Conservation (phyloP, 108 stramenopile species). For the Nitzschia palea region DNA sequence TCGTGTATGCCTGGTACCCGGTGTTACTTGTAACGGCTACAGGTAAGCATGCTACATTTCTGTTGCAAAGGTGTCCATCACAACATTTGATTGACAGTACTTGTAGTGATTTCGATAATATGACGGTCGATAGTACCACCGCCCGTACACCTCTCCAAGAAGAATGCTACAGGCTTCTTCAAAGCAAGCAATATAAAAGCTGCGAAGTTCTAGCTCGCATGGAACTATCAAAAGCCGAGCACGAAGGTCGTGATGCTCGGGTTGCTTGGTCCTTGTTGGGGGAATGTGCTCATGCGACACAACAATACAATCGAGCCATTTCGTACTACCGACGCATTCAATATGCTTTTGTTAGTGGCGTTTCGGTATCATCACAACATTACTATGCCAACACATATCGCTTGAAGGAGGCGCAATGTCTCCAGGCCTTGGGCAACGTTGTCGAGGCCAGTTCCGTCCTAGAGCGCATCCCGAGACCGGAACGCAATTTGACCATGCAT, state of each 20-base stretch:
- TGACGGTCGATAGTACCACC: too few species aligned
- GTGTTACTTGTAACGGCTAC: too few species aligned
- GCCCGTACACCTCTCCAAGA: conserved; percentile 46
- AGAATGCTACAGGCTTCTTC: conserved; percentile 52
- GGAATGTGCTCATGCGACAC: conserved; percentile 57
- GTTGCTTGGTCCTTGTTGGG: conserved; percentile 52
- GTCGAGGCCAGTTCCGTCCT: conserved; percentile 74
- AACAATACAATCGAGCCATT: conserved; percentile 60
- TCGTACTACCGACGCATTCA: conserved; percentile 61
- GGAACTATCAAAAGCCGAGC: conserved; percentile 50
- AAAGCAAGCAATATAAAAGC: conserved; percentile 62
- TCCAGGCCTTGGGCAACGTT: conserved; percentile 59
- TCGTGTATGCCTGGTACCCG: too few species aligned
- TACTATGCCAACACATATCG: conserved; percentile 42
- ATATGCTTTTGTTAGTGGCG: conserved; percentile 29
- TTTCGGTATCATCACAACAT: neutral
- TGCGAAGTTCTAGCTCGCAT: conserved; percentile 72
- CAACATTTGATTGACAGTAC: too few species aligned
- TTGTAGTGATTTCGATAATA: too few species aligned
- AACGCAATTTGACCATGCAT: conserved; percentile 49
- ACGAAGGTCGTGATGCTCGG: conserved; percentile 42
- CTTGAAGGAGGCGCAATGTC: conserved; percentile 76
- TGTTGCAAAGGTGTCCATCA: too few species aligned
- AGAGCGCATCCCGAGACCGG: conserved; percentile 52
- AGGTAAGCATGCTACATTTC: too few species aligned